Base-by-base conservation (phyloP, 352 stramenopile genomes). In the Aphanomyces invadans region DNA sequence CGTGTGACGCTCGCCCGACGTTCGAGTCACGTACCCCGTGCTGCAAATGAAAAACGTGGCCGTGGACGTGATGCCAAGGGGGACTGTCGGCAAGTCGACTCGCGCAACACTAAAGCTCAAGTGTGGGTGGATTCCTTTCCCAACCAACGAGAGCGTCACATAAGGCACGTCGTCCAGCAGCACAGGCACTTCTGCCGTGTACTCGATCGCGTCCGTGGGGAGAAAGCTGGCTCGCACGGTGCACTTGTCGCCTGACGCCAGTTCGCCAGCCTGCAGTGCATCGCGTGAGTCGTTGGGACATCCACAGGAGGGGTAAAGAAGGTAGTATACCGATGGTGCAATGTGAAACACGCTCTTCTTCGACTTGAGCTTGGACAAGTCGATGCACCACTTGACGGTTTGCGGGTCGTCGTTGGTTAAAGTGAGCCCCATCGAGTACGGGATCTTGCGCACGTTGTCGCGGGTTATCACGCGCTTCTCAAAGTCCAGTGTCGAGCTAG, bases 101-200 rank as follows among this genome's bases (percentile, higher is more conserved):
- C 90, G 78, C 46, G 87, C 83, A 3, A 79, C 80, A 28, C 78
- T 89, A 70, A 98, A 98, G 2, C 77, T 92, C n/a, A 98, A 72
- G 31, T 96, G 86, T 0, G 94, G 94, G 51, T 95, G 89, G 12
- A 97, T 93, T 19, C 91, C 94, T 52, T 82, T 76, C 2, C 92
- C 94, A 23, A 79, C 56, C 3, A 95, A 64, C 21, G 77, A 77
- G 29, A 98, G 39, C 39, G 86, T 81, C n/a, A 97, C 74, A 63
- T 97, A 97, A 15, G 78, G 79, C 36, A 76, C 68, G 5, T 82
- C 77, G 39, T 87, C 75, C 0, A 97, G 69, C 3, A 88, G 73
- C 0, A 97, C 49, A 0, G 86, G 86, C 25, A 95, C 74, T 7
- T 89, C 78, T 53, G 87, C 86, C 0, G 75, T 46, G 68, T 96